Base-by-base conservation (phyloP, 129 eudicot species). In the Silybum marianum region DNA sequence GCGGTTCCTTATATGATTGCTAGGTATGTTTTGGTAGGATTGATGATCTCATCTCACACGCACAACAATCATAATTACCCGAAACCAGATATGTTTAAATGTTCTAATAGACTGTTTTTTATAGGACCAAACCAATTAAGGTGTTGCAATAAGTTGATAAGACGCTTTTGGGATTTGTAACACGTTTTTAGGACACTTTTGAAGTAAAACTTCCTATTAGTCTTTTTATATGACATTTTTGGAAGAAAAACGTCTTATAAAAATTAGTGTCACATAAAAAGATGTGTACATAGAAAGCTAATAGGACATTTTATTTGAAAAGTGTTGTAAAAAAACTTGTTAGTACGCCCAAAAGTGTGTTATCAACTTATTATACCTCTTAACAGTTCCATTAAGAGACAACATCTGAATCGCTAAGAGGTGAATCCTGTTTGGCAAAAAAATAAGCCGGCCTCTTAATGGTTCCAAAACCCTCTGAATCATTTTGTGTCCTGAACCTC, bases 1-100 rank as follows among this genome's bases (percentile, higher is more conserved):
- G 82, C 87, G 19, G 89, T 92, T 48, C 97, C 97, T 36, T 92
- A 88, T 69, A 92, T 92, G 97, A 67, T 90, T n/a, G 94, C 94
- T 42, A 92, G 94, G 97, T 92, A 58, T 42, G 79, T 82, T 39
- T 70, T 46, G 9, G 68, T 32, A 32, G n/a, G 44, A 74, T 28
- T 28, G 18, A 72, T 36, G 13, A 16, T 39, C 16, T 60, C 39
- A 16, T 39, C 16, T 60, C 39, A 36, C 28, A 21, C 30, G 21
- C 28, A 65, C 58, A 9, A 39, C 71, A 32, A 10, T 30, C 10
- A 75, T 24, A 75, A 32, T 48, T 23, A 42, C 6, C 7, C 19
- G 22, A 58, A 30, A 58, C n/a, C 60, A 13, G 14, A 48, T 48
- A 48, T 48, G 60, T 48, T 18, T 48, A 48, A 48, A 48, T 14